A percentile compares a stretch with the other conserved stretches of the same genome.
These are phyloP conservation scores for Sanguinoderma infundibulare DNA, from an alignment of 1,284 basidiomycete species.

Conservation along the genomic window DNA sequence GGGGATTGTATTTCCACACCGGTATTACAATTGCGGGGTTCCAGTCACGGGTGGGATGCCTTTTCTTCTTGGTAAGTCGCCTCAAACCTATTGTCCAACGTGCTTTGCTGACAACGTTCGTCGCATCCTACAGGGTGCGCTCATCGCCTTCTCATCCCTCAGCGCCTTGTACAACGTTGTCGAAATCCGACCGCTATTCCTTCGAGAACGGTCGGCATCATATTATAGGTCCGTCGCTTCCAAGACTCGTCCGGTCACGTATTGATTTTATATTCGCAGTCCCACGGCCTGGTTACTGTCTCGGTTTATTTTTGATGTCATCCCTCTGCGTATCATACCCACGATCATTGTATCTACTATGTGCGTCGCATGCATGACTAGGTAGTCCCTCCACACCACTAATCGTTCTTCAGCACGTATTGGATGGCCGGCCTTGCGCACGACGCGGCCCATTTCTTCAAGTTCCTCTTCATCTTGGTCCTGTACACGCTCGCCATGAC, in stretches of 20 bases:
- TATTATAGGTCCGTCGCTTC: conserved; percentile 70
- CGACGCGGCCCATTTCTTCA: conserved; percentile 42
- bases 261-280: conserved; percentile 39
- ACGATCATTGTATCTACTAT: conserved; percentile 83
- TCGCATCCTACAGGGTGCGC: conserved; percentile 59
- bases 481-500: conserved; percentile 81
- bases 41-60: conserved; percentile 87
- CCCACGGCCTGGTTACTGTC: conserved; percentile 89
- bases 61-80: conserved; percentile 82
- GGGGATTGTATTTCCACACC: conserved; percentile 85
- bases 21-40: conserved; percentile 85
- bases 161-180: conserved; percentile 89
- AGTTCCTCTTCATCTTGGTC: conserved; percentile 42
- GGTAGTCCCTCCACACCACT: neutral
- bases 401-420: conserved; percentile 60
- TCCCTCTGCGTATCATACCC: conserved; percentile 84
- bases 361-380: conserved; percentile 43
- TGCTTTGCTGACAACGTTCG: neutral
- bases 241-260: neutral
- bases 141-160: conserved; percentile 86
- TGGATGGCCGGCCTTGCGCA: conserved; percentile 91
- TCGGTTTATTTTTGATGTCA: conserved; percentile 81
- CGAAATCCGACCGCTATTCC: conserved; percentile 80
- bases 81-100: neutral
- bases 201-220: conserved; percentile 81